These are phyloP conservation scores for Plasmodium sp. DNA, from an alignment of 169 alveolate species.

Conservation along the genomic window DNA sequence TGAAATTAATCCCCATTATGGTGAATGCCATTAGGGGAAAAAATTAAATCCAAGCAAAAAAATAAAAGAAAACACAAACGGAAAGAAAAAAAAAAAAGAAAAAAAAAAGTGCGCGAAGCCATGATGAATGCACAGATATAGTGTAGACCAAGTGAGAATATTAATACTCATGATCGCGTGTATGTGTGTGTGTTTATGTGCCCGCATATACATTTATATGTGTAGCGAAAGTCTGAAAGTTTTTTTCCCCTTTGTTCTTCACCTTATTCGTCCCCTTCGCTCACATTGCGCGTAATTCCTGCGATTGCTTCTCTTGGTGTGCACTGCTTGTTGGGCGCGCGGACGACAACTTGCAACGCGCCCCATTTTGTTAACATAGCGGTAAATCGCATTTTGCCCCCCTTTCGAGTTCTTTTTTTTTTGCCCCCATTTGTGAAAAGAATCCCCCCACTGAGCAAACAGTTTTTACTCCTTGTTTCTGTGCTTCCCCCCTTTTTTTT, in stretches of 20 bases:
- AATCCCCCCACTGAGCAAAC: neutral
- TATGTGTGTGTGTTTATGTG: neutral
- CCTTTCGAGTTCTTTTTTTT: neutral
- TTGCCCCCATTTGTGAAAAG: neutral
- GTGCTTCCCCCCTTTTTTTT: neutral
- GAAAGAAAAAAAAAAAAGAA: neutral
- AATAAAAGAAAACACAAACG: neutral
- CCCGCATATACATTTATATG: neutral
- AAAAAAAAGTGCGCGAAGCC: neutral
- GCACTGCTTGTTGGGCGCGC: neutral
- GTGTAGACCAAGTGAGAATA: neutral
- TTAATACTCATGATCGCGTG: neutral
- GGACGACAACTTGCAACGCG: neutral
- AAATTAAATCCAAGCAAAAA: neutral
- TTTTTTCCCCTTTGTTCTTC: neutral
- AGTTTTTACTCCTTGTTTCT: neutral
- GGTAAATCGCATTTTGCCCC: neutral
- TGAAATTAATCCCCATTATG: neutral
- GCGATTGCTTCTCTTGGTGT: neutral
- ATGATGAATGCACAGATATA: neutral
- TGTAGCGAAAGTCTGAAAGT: neutral
- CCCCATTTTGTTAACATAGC: neutral
- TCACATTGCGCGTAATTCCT: neutral
- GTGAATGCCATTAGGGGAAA: neutral
- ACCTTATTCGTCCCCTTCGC: neutral